These are phyloP conservation scores for Aphanomyces invadans DNA, from an alignment of 352 stramenopile genomes.

Conservation along the genomic window DNA sequence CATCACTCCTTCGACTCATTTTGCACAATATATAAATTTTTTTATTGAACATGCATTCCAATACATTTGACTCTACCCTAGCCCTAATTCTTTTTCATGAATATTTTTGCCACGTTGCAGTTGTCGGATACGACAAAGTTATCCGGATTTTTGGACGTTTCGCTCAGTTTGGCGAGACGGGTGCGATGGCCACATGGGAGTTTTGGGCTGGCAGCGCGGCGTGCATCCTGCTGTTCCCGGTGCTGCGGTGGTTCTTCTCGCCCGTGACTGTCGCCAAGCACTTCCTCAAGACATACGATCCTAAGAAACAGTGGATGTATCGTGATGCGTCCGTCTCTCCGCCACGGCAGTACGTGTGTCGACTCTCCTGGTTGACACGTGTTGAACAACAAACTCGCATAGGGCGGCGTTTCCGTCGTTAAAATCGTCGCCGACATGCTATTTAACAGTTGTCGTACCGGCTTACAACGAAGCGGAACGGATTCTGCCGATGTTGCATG, in stretches of 20 bases:
- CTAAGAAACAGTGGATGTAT: slow-evolving; percentile 46
- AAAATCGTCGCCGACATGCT: slow-evolving; percentile 28
- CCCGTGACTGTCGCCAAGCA: slow-evolving; percentile 48
- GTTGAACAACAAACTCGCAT: not conserved
- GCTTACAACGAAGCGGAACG: slow-evolving; percentile 93
- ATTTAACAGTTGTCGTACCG: slow-evolving; percentile 89
- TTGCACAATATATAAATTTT: too few relatives aligned
- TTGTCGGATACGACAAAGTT: not conserved
- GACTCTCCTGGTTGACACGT: not conserved
- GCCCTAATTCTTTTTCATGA: not conserved
- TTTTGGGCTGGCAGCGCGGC: slow-evolving; percentile 25
- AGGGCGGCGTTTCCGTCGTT: slow-evolving; percentile 2
- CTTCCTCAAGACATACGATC: slow-evolving; percentile 42
- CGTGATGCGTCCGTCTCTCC: slow-evolving; percentile 36
- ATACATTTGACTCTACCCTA: too few relatives aligned
- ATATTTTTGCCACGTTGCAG: not conserved
- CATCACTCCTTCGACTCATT: too few relatives aligned
- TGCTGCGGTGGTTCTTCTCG: slow-evolving; percentile 51
- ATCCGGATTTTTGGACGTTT: not conserved
- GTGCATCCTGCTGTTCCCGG: slow-evolving; percentile 36
- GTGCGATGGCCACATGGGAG: not conserved
- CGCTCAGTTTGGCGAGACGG: not conserved
- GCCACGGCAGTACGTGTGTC: slow-evolving; percentile 33
- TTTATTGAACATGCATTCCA: too few relatives aligned
- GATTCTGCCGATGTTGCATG: slow-evolving; percentile 86